Base-by-base conservation (phyloP, 192 early-diverging fungal genomes). In the Coemansia sp. region DNA sequence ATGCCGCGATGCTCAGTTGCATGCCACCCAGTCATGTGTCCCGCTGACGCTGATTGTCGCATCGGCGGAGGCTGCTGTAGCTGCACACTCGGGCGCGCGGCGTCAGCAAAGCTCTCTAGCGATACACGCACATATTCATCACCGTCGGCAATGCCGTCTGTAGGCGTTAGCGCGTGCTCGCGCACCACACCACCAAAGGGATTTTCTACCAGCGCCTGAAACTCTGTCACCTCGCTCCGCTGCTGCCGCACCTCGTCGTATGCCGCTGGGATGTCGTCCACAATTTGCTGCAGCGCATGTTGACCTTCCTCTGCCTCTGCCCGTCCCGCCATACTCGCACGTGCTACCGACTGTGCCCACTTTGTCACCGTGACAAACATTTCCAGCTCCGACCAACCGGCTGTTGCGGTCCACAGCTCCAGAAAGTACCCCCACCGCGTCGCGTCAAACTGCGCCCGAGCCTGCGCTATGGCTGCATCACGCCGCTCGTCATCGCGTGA, bases 341-440 rank as follows among this genome's bases (percentile, higher is more conserved):
- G 71, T 34, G 65, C 71, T 1, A 75, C 67, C 5, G 73, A 75
- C 31, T 72, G 63, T 14, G 78, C 65, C 78, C 78, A 81, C 21
- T 65, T 74, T 34, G 75, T 65, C 73, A 60, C 58, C 0, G 68
- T 62, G 8, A 68, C 64, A 31, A 81, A 75, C 72, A 81, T 70
- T 24, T 81, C 78, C n/a, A 71, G 54, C 60, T 74, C 69, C 2
- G 64, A 58, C 78, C 78, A 81, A 0, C 78, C 78, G 21, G 56
- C 54, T 28, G 69, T 65, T 10, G 73, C 72, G 2, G 58, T 67
- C 78, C 78, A 81, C 49, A 81, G 52, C 10, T 74, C 73, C 10
- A 75, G 47, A 49, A 81, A 81, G 38, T 81, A 81, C 58, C 59
- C 31, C 69, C 78, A 81, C n/a, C 78, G 68, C 44, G 66, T 65